Base-by-base conservation (phyloP, 495 filamentous ascomycete genomes). In the Penicillium psychrofluorescens region DNA sequence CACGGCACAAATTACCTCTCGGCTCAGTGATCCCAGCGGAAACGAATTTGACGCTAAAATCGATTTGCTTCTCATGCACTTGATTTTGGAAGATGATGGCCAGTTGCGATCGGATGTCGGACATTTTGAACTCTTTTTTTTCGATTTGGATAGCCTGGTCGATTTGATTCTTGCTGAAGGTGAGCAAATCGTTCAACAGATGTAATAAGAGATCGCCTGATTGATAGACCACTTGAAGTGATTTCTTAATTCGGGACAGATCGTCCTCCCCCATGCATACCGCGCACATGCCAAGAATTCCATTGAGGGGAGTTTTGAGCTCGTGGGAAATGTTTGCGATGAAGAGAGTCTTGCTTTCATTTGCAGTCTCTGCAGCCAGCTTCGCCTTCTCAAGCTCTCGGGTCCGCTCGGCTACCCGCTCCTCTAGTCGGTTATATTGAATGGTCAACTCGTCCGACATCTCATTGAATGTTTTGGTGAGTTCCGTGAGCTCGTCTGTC, bases 261-360 rank as follows among this genome's bases (percentile, higher is more conserved):
- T 95, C 86, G 28, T 90, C 83, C 55, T 95, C 90, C 43, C 86
- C 83, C 86, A 95, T 89, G 56, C 85, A 92, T 1, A 92, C 85
- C 0, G 89, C 85, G 50, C 81, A 87, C 88, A 95, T 95, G 39
- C 90, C 90, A 29, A 96, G 67, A 50, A 96, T 95, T 2, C 88
- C 90, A 55, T 96, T 96, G 15, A 95, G 63, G 0, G 90, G 90
- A 2, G 90, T 95, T 59, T 94, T 90, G 11, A 96, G 72, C 59
- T 95, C 90, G 56, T 96, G 90, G 4, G 88, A 94, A 27, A 96
- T 95, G 52, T 96, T 96, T 28, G 90, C 90, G 49, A 96, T 91
- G 62, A 96, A 96, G 16, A 95, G 63, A 7, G 90, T 95, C 66
- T 96, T 95, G 69, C 87, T 92, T 61, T 95, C 86, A 53, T 95